Conservation (phyloP, 75 land plant species). For the Sequoia sempervirens region DNA sequence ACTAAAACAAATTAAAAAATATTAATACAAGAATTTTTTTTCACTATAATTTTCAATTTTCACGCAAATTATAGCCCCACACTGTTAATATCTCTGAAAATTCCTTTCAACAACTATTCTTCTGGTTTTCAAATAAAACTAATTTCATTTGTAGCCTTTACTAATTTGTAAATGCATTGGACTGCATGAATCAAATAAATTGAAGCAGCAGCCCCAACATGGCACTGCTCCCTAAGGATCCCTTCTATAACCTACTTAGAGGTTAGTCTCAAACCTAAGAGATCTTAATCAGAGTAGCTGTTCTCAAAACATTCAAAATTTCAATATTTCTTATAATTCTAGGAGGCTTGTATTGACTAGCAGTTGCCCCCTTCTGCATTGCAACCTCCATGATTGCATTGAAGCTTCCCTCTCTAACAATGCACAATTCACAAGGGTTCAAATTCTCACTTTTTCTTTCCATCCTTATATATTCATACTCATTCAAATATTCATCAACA, state of each 20-base stretch:
- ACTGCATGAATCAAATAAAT: no score
- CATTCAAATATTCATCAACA: slow-evolving; percentile 30
- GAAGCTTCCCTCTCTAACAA: slow-evolving; percentile 42
- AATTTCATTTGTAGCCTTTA: no score
- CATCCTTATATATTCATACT: slow-evolving; percentile 24
- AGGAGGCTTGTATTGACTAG: slow-evolving; percentile 55
- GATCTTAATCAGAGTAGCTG: neutral
- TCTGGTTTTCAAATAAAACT: no score
- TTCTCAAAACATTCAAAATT: slow-evolving; percentile 14
- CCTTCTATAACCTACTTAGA: neutral
- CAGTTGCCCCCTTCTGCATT: slow-evolving; percentile 29
- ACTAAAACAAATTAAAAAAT: no score
- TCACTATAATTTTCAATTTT: no score
- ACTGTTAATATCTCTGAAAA: no score
- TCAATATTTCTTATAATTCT: slow-evolving; percentile 18
- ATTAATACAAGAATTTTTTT: no score
- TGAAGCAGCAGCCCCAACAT: no score
- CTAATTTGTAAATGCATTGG: no score
- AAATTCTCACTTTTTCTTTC: slow-evolving; percentile 26
- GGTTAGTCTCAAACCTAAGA: neutral
- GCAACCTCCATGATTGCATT: slow-evolving; percentile 14
- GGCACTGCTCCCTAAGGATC: neutral
- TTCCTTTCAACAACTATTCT: no score
- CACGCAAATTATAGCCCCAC: no score
- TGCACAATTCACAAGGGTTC: slow-evolving; percentile 22